Evolutionary conservation across 164 flowering plant genomes (phyloP).

Genomic region (Piper betle): DNA sequence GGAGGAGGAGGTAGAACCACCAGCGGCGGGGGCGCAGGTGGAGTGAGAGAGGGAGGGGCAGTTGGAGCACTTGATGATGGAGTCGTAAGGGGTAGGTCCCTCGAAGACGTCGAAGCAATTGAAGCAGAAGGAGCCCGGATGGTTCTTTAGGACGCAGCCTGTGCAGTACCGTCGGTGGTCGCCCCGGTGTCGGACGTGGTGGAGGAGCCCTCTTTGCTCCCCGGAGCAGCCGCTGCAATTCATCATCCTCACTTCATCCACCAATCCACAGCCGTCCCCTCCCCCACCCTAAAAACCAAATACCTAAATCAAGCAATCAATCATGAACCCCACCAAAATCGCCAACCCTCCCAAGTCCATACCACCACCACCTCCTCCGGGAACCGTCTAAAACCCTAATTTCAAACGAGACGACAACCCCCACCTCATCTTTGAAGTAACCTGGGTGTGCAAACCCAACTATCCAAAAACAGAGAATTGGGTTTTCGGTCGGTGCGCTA

Average conservation of each 20-base stretch:
- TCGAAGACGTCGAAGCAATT: slow-evolving; percentile 32
- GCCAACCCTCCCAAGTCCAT: background rate
- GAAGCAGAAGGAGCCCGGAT: slow-evolving; percentile 45
- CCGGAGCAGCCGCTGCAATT: slow-evolving; percentile 22
- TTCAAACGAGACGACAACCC: too few species aligned
- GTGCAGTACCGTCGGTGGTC: slow-evolving; percentile 41
- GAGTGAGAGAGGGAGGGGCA: slow-evolving; percentile 44
- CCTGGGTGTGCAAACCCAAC: too few species aligned
- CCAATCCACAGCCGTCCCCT: background rate
- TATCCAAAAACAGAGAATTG: too few species aligned
- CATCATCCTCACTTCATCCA: slow-evolving; percentile 5
- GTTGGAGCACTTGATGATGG: slow-evolving; percentile 28
- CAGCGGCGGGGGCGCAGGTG: slow-evolving; percentile 17
- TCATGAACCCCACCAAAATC: background rate
- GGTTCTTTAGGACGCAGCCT: slow-evolving; percentile 17
- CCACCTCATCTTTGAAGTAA: too few species aligned
- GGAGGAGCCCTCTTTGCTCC: slow-evolving; percentile 15
- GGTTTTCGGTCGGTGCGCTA: too few species aligned
- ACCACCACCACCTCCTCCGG: too few species aligned
- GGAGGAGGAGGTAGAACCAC: slow-evolving; percentile 17
- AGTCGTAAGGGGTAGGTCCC: slow-evolving; percentile 14
- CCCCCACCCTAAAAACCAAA: background rate
- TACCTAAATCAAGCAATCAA: background rate
- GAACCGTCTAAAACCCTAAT: too few species aligned
- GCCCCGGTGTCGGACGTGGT: slow-evolving; percentile 21